These are phyloP conservation scores for Cercospora beticola DNA, from an alignment of 2,329 filamentous ascomycete species.

Conservation along the genomic window DNA sequence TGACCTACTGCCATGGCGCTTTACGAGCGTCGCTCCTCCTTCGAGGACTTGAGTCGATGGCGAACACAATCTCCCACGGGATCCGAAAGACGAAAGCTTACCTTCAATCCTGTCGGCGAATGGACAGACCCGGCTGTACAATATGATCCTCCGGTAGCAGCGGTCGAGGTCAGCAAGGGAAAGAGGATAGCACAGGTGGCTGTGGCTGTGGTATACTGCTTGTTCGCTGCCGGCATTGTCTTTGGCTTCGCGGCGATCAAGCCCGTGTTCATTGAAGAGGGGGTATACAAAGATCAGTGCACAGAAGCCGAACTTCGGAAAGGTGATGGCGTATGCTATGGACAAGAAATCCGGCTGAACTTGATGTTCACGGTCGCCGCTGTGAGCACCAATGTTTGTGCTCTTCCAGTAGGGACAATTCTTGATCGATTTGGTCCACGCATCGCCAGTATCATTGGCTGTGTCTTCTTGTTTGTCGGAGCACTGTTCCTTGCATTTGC, in stretches of 20 bases:
- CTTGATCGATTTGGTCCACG: slow-evolving; percentile 80
- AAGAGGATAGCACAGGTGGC: slow-evolving; percentile 65
- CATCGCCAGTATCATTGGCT: slow-evolving; percentile 70
- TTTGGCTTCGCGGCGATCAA: slow-evolving; percentile 86
- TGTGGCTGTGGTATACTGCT: slow-evolving; percentile 68
- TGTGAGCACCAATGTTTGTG: slow-evolving; percentile 82
- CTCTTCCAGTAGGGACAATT: slow-evolving; percentile 80
- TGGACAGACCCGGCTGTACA: slow-evolving; percentile 44
- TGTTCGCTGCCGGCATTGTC: slow-evolving; percentile 74
- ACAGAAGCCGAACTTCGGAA: slow-evolving; percentile 52
- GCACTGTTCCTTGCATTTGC: slow-evolving; percentile 71
- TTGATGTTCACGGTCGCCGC: slow-evolving; percentile 91
- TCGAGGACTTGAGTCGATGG: slow-evolving; percentile 31
- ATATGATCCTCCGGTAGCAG: slow-evolving; percentile 45
- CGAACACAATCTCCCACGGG: slow-evolving; percentile 36
- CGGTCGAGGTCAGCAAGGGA: slow-evolving; percentile 56
- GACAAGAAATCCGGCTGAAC: slow-evolving; percentile 66
- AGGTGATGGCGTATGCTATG: slow-evolving; percentile 55
- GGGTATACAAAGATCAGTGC: slow-evolving; percentile 68
- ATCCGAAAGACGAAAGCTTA: slow-evolving; percentile 49
- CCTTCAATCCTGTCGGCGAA: slow-evolving; percentile 50
- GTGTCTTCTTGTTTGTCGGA: slow-evolving; percentile 67
- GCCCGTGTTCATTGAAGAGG: slow-evolving; percentile 71
- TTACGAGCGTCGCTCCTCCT: slow-evolving; percentile 31
- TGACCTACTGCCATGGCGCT: slow-evolving; percentile 26